Base-by-base conservation (phyloP, 2,329 filamentous ascomycete genomes). In the Arthrobotrys conoides region DNA sequence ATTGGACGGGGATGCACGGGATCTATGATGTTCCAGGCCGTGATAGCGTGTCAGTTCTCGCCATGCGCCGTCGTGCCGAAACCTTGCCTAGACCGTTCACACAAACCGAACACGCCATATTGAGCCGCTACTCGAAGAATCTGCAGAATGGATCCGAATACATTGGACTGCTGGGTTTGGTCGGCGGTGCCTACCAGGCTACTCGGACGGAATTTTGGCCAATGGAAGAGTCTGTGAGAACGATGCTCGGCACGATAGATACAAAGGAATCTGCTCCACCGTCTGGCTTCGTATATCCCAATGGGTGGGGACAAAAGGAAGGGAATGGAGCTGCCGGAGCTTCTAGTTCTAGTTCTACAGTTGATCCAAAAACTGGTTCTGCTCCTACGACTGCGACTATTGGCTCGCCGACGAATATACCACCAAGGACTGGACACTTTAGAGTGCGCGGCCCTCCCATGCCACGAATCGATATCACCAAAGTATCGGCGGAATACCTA, bases 101-200 rank as follows among this genome's bases (percentile, higher is more conserved):
- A 1, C 75, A 64, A 10, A 68, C 71, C 22, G 75, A 78, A 68
- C 46, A 48, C 2, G 75, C 75, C 16, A 55, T 78, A 14, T 27
- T 78, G 3, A 49, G 8, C 10, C 68, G 75, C 5, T 78, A 78
- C 55, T 67, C 38, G 33, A n/a, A 63, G 46, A 72, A 72, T 33
- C 59, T 78, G 14, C 63, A 59, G 36, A 64, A 65, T n/a, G 75
- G 63, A 6, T 22, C 53, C 3, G 75, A 78, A 18, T 78, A 70
- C 44, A 20, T 53, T 3, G 68, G 75, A 6, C 33, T 78, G 10
- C 9, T 68, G 22, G 75, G 75, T n/a, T 30, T 61, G 18, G n/a
- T 48, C 1, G 72, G 57, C 14, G 46, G 24, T 10, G 14, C 18
- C 4, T 41, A 27, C 12, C 53, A 48, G 27, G 46, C 59, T 2